Base-by-base conservation (phyloP, 768 basidiomycete genomes). In the Panus rudis region DNA sequence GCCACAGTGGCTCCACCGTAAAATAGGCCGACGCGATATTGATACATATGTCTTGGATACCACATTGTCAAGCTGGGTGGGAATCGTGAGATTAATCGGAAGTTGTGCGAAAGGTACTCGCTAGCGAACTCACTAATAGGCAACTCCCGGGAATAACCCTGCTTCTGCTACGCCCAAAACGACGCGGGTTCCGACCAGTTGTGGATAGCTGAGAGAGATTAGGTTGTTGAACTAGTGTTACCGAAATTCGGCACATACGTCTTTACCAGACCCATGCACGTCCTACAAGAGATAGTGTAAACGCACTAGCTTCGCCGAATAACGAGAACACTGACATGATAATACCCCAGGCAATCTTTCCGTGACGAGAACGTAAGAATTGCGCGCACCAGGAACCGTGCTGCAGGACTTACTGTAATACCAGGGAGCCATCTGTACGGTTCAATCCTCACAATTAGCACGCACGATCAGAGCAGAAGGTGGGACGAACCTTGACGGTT, bases 131-230 rank as follows among this genome's bases (percentile, higher is more conserved):
- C 42, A 83, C 83, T 82, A 86, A 63, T 83, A 88, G 0, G 75
- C 72, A 7, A 85, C 79, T 19, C 83, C 83, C 10, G 84, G 83
- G 58, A 81, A 86, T 7, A 84, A 55, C 3, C 84, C 82, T 4
- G 81, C 78, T 60, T 87, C 84, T 0, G 80, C 72, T 2, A 81
- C 54, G 3, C 84, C 84, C 0, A 85, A 72, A 45, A 71, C 73
- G 4, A 78, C 59, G 12, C 81, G 72, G 12, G 65, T 68, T 14
- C 70, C 79, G 14, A 81, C 71, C n/a, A 84, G 69, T 52, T 82
- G 71, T 13, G 71, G 69, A 53, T 78, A 84, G 23, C 81, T 83
- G 50, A 4, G n/a, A n/a, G 30, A n/a, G 45, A 33, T 20, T 20
- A 35, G n/a, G 33, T 8, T 17, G 16, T 20, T 17, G 33, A 35